Evolutionary conservation across 306 rosid species (phyloP), one percentile per base, ranked within the genome.

Genomic region (Sicyos baderoa): DNA sequence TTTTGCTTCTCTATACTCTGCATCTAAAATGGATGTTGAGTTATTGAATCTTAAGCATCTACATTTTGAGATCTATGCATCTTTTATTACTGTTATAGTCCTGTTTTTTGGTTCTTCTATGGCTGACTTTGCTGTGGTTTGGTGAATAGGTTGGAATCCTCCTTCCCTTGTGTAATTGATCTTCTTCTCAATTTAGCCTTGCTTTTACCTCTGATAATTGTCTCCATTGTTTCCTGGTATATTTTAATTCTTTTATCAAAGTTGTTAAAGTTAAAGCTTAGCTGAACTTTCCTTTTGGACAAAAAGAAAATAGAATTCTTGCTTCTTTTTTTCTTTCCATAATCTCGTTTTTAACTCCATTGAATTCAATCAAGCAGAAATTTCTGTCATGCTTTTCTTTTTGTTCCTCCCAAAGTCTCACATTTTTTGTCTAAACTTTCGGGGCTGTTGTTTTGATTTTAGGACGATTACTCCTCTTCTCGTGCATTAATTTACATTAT

Each of bases 31-130:
- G 17, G 64, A 57, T 23, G 63, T 57, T 57, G 15, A 11, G 29
- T 5, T 23, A 57, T 35, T 29, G 25, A 57, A 57, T 22, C 35
- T 54, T 21, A 12, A 21, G 7, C 51, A 18, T 35, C 25, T 40
- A 40, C 3, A 42, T 63, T 62, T 63, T 63, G 52, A 63, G 12
- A 42, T 40, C 15, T 37, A 18, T 16, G 2, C 49, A 19, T 21
- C 32, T 64, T 64, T 12, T 25, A 44, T 42, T 64, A 21, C 27
- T 10, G 35, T 19, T 2, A 42, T 49, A 37, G 68, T 61, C 2
- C 51, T 63, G 52, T 63, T 61, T 37, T 61, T 45, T 63, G 5
- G 23, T 63, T 63, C 17, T 65, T 65, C 71, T 37, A 65, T 65
- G 71, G 13, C 54, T 40, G 70, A 65, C 18, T 45, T 45, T 45